A percentile compares a stretch with the other conserved stretches of the same genome.
Conservation (phyloP, 23 red algal species). For the Gracilariopsis chorda region DNA sequence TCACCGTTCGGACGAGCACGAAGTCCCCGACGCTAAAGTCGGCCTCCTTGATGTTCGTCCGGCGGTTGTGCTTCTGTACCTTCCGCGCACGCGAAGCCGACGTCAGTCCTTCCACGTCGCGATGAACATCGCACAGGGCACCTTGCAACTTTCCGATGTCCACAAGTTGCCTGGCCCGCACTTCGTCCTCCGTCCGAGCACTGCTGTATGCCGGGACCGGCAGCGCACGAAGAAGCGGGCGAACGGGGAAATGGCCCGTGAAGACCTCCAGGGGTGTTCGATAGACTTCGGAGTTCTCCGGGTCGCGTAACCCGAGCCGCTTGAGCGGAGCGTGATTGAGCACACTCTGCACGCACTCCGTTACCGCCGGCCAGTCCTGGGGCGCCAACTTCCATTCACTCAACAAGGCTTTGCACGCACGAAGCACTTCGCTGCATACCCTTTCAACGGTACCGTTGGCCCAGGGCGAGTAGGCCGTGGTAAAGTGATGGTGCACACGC, state of each 20-base stretch:
- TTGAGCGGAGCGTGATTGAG: constrained; percentile 30
- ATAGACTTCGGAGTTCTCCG: neutral
- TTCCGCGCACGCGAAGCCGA: neutral
- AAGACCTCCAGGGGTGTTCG: constrained; percentile 14
- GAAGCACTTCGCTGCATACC: constrained; percentile 8
- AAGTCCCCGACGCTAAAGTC: constrained; percentile 30
- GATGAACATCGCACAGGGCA: constrained; percentile 20
- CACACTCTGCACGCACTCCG: constrained; percentile 7
- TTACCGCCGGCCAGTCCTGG: constrained; percentile 24
- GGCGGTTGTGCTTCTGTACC: neutral
- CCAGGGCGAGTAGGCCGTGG: constrained; percentile 32
- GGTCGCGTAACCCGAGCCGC: neutral
- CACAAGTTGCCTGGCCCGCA: neutral
- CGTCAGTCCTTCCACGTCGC: neutral
- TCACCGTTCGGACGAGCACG: neutral
- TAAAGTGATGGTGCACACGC: constrained; percentile 7
- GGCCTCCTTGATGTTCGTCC: neutral
- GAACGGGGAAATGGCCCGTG: neutral
- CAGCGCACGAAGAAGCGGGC: neutral
- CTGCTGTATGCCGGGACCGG: neutral
- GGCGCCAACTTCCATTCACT: neutral
- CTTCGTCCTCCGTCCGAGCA: neutral
- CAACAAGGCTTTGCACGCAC: neutral
- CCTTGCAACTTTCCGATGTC: neutral
- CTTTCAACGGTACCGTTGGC: too few relatives aligned